Percentiles rank a stretch among this genome's conserved stretches.
These are phyloP conservation scores for Russula abietina DNA, from an alignment of 768 basidiomycete genomes.

Conservation along the genomic window DNA sequence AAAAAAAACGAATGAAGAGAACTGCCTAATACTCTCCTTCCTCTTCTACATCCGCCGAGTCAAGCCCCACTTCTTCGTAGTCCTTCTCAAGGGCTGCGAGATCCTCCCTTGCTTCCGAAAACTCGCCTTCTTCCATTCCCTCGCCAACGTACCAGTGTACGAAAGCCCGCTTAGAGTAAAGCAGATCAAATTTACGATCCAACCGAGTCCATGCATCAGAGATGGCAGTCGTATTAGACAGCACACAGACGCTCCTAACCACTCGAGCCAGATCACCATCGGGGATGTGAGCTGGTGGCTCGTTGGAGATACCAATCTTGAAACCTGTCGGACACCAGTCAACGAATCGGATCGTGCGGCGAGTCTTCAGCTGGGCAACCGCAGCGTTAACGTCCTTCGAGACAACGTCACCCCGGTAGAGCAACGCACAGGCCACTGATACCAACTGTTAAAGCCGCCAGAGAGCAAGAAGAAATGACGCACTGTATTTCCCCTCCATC, in stretches of 20 bases:
- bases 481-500: conserved; percentile 71
- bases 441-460: not conserved
- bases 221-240: conserved; percentile 70
- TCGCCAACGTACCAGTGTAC: conserved; percentile 67
- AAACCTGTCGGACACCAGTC: conserved; percentile 78
- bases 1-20: no score
- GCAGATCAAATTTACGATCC: conserved; percentile 76
- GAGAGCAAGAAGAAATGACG: conserved; percentile 21
- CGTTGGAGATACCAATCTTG: conserved; percentile 76
- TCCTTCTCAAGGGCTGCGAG: conserved; percentile 97
- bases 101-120: conserved; percentile 97
- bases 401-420: conserved; percentile 73
- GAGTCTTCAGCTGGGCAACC: conserved; percentile 68
- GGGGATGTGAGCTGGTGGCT: conserved; percentile 67
- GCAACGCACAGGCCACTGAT: conserved; percentile 58
- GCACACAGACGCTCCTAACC: conserved; percentile 67
- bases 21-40: conserved; percentile 41
- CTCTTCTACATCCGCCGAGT: conserved; percentile 47
- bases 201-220: conserved; percentile 69
- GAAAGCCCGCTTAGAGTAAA: conserved; percentile 59
- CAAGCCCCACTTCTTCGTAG: conserved; percentile 76
- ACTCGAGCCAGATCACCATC: conserved; percentile 75
- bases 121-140: conserved; percentile 90
- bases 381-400: conserved; percentile 75
- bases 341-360: conserved; percentile 72